Conservation (phyloP, 1,139 yeast species). For the Diutina neorugosa region DNA sequence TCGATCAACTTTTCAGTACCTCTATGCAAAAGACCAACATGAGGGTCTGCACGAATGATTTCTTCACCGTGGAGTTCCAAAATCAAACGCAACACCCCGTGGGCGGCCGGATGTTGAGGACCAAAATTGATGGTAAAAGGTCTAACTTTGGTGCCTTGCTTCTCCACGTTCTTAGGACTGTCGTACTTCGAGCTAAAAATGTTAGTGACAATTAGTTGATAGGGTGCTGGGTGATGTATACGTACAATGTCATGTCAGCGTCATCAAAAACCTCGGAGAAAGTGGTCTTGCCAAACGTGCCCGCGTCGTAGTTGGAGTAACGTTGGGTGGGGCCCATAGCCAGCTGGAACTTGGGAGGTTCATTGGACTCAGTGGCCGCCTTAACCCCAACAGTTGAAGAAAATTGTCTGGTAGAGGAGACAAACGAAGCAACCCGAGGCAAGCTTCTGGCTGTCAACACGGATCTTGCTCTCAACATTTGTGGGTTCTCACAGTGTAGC, state of each 20-base stretch:
- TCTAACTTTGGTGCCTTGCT: slow-evolving; percentile 51
- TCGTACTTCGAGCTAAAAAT: slow-evolving; percentile 17
- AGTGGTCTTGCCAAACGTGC: slow-evolving; percentile 27
- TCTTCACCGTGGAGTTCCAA: slow-evolving; percentile 85
- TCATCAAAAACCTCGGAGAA: slow-evolving; percentile 36
- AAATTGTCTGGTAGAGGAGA: neutral
- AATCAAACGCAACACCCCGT: slow-evolving; percentile 81
- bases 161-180: slow-evolving; percentile 31
- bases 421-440: slow-evolving; percentile 2
- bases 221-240: neutral
- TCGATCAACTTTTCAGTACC: slow-evolving; percentile 86
- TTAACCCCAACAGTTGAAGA: neutral
- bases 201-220: neutral
- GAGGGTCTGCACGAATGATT: slow-evolving; percentile 79
- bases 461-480: slow-evolving; percentile 2
- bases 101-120: slow-evolving; percentile 94
- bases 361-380: neutral
- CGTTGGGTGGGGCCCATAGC: neutral
- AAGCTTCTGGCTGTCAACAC: slow-evolving; percentile 1
- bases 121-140: slow-evolving; percentile 87
- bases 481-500: neutral
- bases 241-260: slow-evolving; percentile 33
- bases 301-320: neutral
- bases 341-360: slow-evolving; percentile 1
- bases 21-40: slow-evolving; percentile 76